Evolutionary conservation across 768 basidiomycete genomes (phyloP), one percentile per base, ranked within the genome.

Genomic region (Pleurotus citrinopileatus): DNA sequence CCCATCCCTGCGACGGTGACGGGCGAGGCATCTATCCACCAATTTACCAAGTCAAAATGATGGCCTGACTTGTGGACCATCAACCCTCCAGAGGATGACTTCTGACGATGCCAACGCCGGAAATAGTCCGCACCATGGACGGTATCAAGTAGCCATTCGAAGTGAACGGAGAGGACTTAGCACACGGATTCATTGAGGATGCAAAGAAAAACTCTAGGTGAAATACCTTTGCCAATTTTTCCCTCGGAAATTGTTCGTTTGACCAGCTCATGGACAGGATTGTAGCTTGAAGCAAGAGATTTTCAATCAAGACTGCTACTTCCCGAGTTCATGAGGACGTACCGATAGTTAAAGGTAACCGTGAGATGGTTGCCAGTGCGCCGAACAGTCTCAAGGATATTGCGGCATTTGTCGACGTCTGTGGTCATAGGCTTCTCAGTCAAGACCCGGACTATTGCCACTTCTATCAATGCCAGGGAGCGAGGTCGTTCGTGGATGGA

Each of bases 381-480:
- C 55, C 76, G 61, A 6, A 77, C 75, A 1, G 78, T 70, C 29
- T 75, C 71, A 17, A 78, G 61, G 50, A 81, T 80, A 3, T 63
- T 59, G 22, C 74, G 68, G 57, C 74, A 77, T 57, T 79, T 79
- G 37, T 72, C 74, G 25, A 72, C 68, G 55, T 77, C 73, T 17
- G 78, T 80, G 1, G 78, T 78, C 77, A 80, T 79, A 0, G 78
- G 78, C 60, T 80, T 80, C 61, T 81, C 78, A n/a, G 78, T 78
- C 51, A 81, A 58, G 5, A 79, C 78, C 13, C 70, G 68, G 15
- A 80, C 74, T 74, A 45, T 34, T n/a, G n/a, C 10, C 32, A 34
- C 10, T n/a, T 34, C 32, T 34, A 9, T n/a, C 32, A 34, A 34
- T 34, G 32, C 3, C n/a, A n/a, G n/a, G n/a, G n/a, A n/a, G n/a